These are phyloP conservation scores for Leucoagaricus sp. DNA, from an alignment of 1,284 basidiomycete genomes.

Conservation along the genomic window DNA sequence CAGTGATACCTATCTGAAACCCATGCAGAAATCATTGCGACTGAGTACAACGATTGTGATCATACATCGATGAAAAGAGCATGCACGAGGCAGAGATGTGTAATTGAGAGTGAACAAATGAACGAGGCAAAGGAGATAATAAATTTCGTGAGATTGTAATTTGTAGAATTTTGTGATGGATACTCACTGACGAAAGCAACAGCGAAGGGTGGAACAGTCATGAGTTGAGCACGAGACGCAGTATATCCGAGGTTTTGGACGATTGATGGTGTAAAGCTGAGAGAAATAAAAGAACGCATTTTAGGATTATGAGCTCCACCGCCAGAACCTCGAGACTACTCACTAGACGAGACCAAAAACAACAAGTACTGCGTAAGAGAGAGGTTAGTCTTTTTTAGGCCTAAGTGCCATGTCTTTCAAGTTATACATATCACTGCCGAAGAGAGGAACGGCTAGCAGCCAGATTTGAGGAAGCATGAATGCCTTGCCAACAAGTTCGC, in stretches of 20 bases:
- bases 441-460: conserved; percentile 36
- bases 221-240: conserved; percentile 44
- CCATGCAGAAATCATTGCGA: conserved; percentile 41
- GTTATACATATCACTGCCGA: conserved; percentile 34
- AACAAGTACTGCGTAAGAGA: conserved; percentile 31
- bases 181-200: conserved; percentile 45
- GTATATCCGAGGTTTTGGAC: conserved; percentile 47
- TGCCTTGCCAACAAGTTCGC: conserved; percentile 36
- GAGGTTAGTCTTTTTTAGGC: conserved; percentile 15
- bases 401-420: no score
- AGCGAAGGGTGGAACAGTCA: conserved; percentile 51
- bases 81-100: conserved; percentile 8
- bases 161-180: not conserved
- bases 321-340: no score
- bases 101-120: not conserved
- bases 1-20: conserved; percentile 44
- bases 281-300: not conserved
- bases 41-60: conserved; percentile 29
- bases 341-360: conserved; percentile 42
- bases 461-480: conserved; percentile 40
- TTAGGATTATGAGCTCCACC: not conserved
- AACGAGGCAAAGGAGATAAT: not conserved
- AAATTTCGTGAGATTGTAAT: not conserved
- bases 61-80: conserved; percentile 10
- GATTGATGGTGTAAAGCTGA: conserved; percentile 55